Evolutionary conservation across 2,329 filamentous ascomycete genomes (phyloP).

Genomic region (Fusarium odoratissimum): DNA sequence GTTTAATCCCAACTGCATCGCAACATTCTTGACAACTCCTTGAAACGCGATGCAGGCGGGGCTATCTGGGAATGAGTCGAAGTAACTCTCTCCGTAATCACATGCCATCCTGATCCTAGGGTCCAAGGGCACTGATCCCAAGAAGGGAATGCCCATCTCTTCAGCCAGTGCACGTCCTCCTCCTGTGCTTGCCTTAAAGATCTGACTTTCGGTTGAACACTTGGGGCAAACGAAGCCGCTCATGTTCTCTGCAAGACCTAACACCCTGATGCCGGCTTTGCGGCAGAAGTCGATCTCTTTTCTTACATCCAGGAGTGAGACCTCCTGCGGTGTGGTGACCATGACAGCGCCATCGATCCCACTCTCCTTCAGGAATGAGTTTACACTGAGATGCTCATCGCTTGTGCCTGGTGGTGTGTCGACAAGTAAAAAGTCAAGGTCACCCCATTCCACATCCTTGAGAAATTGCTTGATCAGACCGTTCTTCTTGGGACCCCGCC

Average conservation of each 20-base stretch:
- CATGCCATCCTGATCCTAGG: constrained; percentile 96
- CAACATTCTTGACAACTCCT: constrained; percentile 80
- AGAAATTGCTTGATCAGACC: constrained; percentile 97
- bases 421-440: constrained; percentile 90
- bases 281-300: constrained; percentile 98
- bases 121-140: constrained; percentile 91
- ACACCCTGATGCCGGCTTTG: constrained; percentile 88
- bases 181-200: constrained; percentile 92
- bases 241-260: constrained; percentile 98
- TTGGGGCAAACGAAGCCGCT: constrained; percentile 95
- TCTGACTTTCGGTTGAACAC: constrained; percentile 83
- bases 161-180: constrained; percentile 83
- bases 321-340: constrained; percentile 95
- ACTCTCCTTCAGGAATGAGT: constrained; percentile 88
- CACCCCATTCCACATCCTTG: constrained; percentile 98
- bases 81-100: constrained; percentile 97
- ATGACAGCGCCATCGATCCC: constrained; percentile 94
- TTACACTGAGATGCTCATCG: constrained; percentile 95
- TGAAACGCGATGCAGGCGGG: constrained; percentile 87
- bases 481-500: constrained; percentile 98
- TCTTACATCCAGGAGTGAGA: constrained; percentile 88
- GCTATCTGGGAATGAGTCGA: constrained; percentile 92
- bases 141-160: constrained; percentile 88
- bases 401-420: constrained; percentile 96
- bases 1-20: constrained; percentile 72